These are phyloP conservation scores for Candida silvatica DNA, from an alignment of 805 yeast genomes.

Conservation along the genomic window DNA sequence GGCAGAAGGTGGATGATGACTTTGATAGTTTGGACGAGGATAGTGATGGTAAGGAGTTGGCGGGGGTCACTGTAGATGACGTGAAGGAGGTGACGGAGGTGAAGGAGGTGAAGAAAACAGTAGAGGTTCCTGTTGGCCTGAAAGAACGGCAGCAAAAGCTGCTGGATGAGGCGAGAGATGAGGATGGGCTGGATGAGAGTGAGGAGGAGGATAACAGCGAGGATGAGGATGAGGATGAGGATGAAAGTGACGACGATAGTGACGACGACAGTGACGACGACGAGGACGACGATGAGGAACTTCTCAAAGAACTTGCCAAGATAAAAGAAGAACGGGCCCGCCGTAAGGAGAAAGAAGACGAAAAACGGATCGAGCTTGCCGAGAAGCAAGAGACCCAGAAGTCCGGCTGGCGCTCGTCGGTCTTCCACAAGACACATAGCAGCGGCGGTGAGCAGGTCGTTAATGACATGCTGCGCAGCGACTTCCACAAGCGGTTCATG, in stretches of 20 bases:
- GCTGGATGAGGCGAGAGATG: neutral
- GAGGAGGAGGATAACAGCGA: neutral
- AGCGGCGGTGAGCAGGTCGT: slow-evolving; percentile 7
- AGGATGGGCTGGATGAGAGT: too few relatives aligned
- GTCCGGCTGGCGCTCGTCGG: slow-evolving; percentile 28
- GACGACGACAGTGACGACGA: slow-evolving; percentile 28
- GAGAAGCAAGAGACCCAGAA: slow-evolving; percentile 4
- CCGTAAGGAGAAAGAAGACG: slow-evolving; percentile 9
- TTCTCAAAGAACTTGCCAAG: slow-evolving; percentile 30
- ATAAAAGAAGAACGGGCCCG: slow-evolving; percentile 17
- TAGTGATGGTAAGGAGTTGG: slow-evolving; percentile 38
- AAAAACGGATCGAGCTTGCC: too few relatives aligned
- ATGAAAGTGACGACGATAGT: slow-evolving; percentile 21
- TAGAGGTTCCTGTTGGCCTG: neutral
- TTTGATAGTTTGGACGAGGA: slow-evolving; percentile 38
- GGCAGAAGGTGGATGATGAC: slow-evolving; percentile 12
- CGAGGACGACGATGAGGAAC: slow-evolving; percentile 47
- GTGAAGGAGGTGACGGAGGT: neutral
- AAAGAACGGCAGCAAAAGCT: neutral
- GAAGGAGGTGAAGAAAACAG: too few relatives aligned
- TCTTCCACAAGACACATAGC: slow-evolving; percentile 15
- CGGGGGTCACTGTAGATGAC: too few relatives aligned
- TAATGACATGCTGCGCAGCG: slow-evolving; percentile 28
- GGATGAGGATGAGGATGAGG: slow-evolving; percentile 14
- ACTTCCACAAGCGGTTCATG: slow-evolving; percentile 33